These are phyloP conservation scores for Neofusicoccum cordaticola DNA, from an alignment of 2,329 filamentous ascomycete species.

Conservation along the genomic window DNA sequence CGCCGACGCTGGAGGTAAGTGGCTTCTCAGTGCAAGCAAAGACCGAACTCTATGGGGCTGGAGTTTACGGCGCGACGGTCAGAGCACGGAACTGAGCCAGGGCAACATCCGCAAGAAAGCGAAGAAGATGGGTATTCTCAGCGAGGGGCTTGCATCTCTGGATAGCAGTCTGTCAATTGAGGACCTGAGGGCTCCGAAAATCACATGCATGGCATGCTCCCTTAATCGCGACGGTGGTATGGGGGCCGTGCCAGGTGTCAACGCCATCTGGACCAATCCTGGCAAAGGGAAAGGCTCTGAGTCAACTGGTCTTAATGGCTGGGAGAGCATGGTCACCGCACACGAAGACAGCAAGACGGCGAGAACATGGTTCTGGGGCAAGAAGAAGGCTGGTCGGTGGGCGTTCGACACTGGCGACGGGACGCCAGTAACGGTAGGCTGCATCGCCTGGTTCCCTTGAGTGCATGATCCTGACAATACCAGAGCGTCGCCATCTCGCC, in stretches of 20 bases:
- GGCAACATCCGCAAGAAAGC: constrained; percentile 84
- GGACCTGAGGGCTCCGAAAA: constrained; percentile 80
- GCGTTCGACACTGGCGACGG: constrained; percentile 82
- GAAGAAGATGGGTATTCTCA: constrained; percentile 77
- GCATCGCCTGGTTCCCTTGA: no score
- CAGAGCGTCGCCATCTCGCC: constrained; percentile 78
- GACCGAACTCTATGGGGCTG: constrained; percentile 95
- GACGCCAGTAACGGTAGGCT: constrained; percentile 60
- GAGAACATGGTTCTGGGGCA: constrained; percentile 97
- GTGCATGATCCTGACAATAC: no score
- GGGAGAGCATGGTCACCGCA: constrained; percentile 95
- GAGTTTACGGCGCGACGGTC: constrained; percentile 89
- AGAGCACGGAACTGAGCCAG: constrained; percentile 90
- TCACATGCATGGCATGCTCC: constrained; percentile 87
- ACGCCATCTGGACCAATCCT: constrained; percentile 79
- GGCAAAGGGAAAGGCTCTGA: constrained; percentile 36
- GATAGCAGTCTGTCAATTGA: constrained; percentile 66
- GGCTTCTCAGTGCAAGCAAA: constrained; percentile 83
- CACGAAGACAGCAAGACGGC: constrained; percentile 82
- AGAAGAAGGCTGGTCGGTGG: constrained; percentile 90
- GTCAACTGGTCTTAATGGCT: constrained; percentile 66
- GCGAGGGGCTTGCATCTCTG: constrained; percentile 54
- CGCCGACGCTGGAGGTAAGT: constrained; percentile 84
- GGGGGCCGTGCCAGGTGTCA: constrained; percentile 74
- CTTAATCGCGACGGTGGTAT: constrained; percentile 94